Evolutionary conservation across 352 stramenopile genomes (phyloP).

Genomic region (Phytophthora pini): DNA sequence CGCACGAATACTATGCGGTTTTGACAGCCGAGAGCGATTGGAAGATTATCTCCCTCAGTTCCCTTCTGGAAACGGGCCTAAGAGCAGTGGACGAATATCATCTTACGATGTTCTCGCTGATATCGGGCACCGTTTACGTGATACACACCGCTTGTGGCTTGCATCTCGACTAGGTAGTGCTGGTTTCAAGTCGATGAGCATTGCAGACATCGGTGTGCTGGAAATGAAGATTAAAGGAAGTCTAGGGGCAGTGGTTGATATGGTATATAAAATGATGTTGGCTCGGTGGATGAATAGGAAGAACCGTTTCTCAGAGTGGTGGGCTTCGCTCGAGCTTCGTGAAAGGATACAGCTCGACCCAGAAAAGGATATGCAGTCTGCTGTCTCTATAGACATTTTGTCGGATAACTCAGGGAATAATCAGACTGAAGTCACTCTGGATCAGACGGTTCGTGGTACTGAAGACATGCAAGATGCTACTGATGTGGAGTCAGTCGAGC

Average conservation of each 20-base stretch:
- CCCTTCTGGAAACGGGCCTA: background rate
- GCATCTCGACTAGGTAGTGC: conserved; percentile 29
- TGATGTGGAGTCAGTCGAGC: conserved; percentile 25
- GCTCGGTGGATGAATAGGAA: conserved; percentile 50
- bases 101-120: conserved; percentile 33
- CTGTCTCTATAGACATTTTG: background rate
- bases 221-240: conserved; percentile 57
- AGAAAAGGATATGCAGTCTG: background rate
- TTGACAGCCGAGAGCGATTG: conserved; percentile 27
- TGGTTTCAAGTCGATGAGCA: conserved; percentile 34
- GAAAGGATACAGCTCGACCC: background rate
- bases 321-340: conserved; percentile 21
- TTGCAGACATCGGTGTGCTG: conserved; percentile 44
- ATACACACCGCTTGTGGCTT: conserved; percentile 31
- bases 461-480: conserved; percentile 21
- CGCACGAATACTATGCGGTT: conserved; percentile 19
- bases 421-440: background rate
- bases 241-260: conserved; percentile 37
- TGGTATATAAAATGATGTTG: conserved; percentile 58
- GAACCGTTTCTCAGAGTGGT: conserved; percentile 25
- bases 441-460: background rate
- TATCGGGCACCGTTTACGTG: conserved; percentile 35
- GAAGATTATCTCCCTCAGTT: conserved; percentile 33
- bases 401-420: background rate
- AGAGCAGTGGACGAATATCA: conserved; percentile 15